These are phyloP conservation scores for Emmonsia crescens DNA, from an alignment of 2,329 filamentous ascomycete genomes.

Conservation along the genomic window DNA sequence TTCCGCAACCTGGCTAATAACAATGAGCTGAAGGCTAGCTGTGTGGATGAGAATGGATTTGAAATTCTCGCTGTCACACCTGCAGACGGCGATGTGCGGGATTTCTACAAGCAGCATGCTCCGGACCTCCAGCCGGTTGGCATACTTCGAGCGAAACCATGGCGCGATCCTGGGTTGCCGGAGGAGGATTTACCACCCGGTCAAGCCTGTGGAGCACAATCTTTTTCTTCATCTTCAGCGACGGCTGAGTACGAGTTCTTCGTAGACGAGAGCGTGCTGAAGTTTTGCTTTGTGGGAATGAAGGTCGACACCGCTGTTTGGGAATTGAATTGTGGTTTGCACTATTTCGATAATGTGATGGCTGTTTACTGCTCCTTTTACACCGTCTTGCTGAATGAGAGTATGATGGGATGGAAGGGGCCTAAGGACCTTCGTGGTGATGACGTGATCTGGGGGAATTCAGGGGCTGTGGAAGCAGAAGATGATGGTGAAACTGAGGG, in stretches of 20 bases:
- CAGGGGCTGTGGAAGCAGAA: neutral
- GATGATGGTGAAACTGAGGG: neutral
- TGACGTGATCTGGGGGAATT: conserved; percentile 10
- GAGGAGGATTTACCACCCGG: conserved; percentile 28
- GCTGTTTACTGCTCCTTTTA: conserved; percentile 53
- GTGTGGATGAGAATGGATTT: conserved; percentile 46
- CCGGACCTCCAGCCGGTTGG: conserved; percentile 42
- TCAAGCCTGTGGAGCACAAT: conserved; percentile 20
- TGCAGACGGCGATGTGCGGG: conserved; percentile 34
- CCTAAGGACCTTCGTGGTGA: conserved; percentile 29
- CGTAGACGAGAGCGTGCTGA: conserved; percentile 52
- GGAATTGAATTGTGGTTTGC: conserved; percentile 48
- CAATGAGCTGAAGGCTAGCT: conserved; percentile 30
- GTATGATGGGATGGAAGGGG: conserved; percentile 57
- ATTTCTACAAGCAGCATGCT: conserved; percentile 38
- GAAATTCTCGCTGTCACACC: conserved; percentile 47
- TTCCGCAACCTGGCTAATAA: conserved; percentile 29
- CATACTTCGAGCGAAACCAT: conserved; percentile 42
- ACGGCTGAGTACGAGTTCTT: conserved; percentile 45
- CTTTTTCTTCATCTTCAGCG: conserved; percentile 4
- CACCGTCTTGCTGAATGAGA: conserved; percentile 54
- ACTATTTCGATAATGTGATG: conserved; percentile 52
- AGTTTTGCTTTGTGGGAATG: conserved; percentile 53
- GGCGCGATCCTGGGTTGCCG: conserved; percentile 34
- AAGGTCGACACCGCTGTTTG: conserved; percentile 48